Evolutionary conservation across 306 rosid species (phyloP), one percentile per base, ranked within the genome.

Genomic region (Urtica urens): DNA sequence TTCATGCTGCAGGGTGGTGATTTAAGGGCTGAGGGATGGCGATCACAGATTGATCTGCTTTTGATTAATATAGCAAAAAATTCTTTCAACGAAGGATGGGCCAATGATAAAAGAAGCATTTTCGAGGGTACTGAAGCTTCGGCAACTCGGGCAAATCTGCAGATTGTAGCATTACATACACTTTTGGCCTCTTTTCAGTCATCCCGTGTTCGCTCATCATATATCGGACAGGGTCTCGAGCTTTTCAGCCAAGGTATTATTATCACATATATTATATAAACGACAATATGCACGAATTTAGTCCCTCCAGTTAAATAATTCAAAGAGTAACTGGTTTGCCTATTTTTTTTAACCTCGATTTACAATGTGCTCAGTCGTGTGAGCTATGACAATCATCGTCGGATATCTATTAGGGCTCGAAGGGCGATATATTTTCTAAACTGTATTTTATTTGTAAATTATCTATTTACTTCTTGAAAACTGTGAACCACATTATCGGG

Each of bases 171-270:
- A 45, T 52, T 90, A 23, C 85, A 71, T 48, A 80, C 92, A 26
- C 82, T 90, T 50, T 70, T 75, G 72, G 84, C 83, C 21, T 84
- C 97, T 37, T 75, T 90, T 38, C 77, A 81, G 38, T 90, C 78
- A 47, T 68, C 67, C 30, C 74, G 17, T 53, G 57, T 49, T 5
- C 74, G 72, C 22, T 70, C 95, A 39, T 80, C 83, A 35, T 66
- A 69, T 75, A 64, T 90, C 51, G 63, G 82, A 44, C 80, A 72
- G 78, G 94, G 97, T 64, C 82, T 90, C 43, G 93, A 77, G 69
- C 87, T 90, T 62, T 81, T 84, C 51, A 71, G 66, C 9, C 72
- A 64, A 75, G 97, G 97, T 90, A 77, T n/a, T n/a, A 64, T 42
- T 67, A 40, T 57, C 31, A 50, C 34, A 24, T 33, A 31, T 44